phyloP scores from a whole-genome alignment of 495 filamentous ascomycete species.

The Cudoniella acicularis region DNA sequence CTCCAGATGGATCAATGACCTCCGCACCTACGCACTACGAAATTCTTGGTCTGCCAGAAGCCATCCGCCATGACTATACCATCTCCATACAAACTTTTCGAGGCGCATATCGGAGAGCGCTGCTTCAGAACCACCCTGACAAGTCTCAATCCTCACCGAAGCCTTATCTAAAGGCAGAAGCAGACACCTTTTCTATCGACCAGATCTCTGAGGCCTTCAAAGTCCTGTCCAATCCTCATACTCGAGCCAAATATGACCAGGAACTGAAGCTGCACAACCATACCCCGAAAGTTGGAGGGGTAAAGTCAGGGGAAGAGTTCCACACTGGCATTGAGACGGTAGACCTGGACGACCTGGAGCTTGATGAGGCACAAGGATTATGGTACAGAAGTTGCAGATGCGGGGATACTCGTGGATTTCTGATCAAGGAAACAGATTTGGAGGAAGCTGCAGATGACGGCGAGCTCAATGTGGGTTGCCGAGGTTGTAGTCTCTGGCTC shows the following conservation, averaged over 20 bases:
- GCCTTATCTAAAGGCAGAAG: conserved; percentile 9
- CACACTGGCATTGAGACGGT: conserved; percentile 72
- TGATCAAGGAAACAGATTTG: conserved; percentile 66
- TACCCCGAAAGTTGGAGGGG: background rate
- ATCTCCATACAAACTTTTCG: conserved; percentile 48
- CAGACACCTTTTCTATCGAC: conserved; percentile 58
- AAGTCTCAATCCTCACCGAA: conserved; percentile 36
- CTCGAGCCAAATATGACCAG: conserved; percentile 65
- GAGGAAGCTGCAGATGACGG: conserved; percentile 54
- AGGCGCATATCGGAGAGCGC: conserved; percentile 71
- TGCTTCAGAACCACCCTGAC: conserved; percentile 80
- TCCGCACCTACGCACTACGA: conserved; percentile 43
- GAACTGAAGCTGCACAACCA: conserved; percentile 34
- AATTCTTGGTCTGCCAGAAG: conserved; percentile 46
- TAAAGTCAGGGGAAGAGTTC: conserved; percentile 32
- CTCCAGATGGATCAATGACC: conserved; percentile 8
- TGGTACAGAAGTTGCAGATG: conserved; percentile 79
- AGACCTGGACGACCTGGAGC: conserved; percentile 76
- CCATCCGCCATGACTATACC: conserved; percentile 12
- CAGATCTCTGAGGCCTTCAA: conserved; percentile 75
- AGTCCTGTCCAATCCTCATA: conserved; percentile 55
- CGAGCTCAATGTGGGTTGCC: conserved; percentile 73
- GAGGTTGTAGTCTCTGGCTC: conserved; percentile 79
- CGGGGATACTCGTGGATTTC: conserved; percentile 70
- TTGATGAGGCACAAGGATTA: conserved; percentile 41